Evolutionary conservation across 1,284 basidiomycete genomes (phyloP).

Genomic region (Polyporus tsugae): DNA sequence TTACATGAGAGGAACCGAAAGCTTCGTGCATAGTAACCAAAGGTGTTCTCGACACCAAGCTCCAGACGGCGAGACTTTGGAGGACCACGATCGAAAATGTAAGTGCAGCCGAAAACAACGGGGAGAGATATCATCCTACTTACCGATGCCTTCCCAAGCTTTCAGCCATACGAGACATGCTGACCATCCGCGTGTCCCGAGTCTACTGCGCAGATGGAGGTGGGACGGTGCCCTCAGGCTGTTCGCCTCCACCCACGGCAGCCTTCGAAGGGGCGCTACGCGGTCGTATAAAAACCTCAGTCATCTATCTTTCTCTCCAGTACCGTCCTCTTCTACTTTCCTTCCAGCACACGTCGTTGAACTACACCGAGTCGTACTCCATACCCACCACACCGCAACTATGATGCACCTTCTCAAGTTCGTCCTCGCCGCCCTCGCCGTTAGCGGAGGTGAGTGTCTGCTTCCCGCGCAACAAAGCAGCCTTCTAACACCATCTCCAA

Average conservation of each 20-base stretch:
- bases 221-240: too few species aligned
- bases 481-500: background rate
- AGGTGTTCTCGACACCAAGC: background rate
- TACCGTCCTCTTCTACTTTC: too few species aligned
- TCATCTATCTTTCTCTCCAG: too few species aligned
- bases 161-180: background rate
- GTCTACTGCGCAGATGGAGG: background rate
- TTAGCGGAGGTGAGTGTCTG: background rate
- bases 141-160: background rate
- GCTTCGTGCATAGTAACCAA: too few species aligned
- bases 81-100: background rate
- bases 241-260: background rate
- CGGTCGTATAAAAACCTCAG: background rate
- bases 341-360: background rate
- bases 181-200: background rate
- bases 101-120: background rate
- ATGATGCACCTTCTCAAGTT: background rate
- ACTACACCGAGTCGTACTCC: background rate
- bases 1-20: background rate
- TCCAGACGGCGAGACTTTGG: too few species aligned
- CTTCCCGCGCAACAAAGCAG: too few species aligned
- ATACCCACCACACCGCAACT: background rate
- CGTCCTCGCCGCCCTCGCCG: background rate
- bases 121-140: background rate
- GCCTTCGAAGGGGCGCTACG: background rate